Conservation (phyloP, 768 basidiomycete species). For the Tephrocybe sp. region DNA sequence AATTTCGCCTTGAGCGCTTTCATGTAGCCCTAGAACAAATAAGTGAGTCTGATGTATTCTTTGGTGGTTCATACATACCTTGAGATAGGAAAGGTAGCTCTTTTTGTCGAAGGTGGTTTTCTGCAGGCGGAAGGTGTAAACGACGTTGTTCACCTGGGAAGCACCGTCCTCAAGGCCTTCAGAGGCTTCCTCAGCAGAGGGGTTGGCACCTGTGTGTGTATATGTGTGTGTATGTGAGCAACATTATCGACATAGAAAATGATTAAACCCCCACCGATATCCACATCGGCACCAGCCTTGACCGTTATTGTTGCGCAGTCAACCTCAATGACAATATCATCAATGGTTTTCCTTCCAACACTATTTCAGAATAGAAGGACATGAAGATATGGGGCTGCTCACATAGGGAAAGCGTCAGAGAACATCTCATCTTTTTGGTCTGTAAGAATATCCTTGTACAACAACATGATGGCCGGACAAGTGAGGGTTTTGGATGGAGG, state of each 20-base stretch:
- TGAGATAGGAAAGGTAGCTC: conserved; percentile 77
- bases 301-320: conserved; percentile 72
- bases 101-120: conserved; percentile 88
- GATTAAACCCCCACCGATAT: conserved; percentile 69
- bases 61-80: too few species aligned
- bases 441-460: conserved; percentile 72
- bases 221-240: background rate
- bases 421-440: conserved; percentile 92
- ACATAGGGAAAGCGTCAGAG: conserved; percentile 92
- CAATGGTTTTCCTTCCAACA: conserved; percentile 65
- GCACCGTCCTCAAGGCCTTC: conserved; percentile 83
- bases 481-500: conserved; percentile 16
- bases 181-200: conserved; percentile 84
- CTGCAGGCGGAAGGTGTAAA: conserved; percentile 89
- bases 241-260: background rate
- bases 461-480: conserved; percentile 53
- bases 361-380: conserved; percentile 10
- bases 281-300: conserved; percentile 76
- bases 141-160: conserved; percentile 83
- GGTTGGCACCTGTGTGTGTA: conserved; percentile 72
- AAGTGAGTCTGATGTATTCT: too few species aligned
- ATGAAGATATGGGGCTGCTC: conserved; percentile 25
- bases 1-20: conserved; percentile 81
- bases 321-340: conserved; percentile 83
- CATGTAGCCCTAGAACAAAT: conserved; percentile 81